Conservation (phyloP, 108 stramenopile species). For the Nannochloropsis salina region DNA sequence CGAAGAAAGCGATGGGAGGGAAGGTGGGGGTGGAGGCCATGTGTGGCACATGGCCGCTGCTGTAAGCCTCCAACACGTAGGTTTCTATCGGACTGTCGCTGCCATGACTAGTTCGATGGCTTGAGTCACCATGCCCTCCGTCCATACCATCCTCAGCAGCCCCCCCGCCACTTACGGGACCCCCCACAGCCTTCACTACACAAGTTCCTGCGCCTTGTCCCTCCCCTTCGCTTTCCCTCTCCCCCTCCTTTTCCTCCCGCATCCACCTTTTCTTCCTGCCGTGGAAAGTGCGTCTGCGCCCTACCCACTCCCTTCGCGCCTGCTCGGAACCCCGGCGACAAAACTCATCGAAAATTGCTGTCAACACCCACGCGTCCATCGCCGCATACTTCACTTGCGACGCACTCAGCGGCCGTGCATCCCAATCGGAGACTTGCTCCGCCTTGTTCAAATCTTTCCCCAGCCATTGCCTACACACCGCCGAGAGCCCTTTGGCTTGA, state of each 20-base stretch:
- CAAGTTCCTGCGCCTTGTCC: not conserved
- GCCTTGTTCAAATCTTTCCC: not conserved
- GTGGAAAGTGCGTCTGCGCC: not conserved
- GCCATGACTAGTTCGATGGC: not conserved
- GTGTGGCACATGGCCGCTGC: not conserved
- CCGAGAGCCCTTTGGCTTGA: not conserved
- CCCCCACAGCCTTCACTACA: no score
- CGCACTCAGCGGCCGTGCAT: not conserved
- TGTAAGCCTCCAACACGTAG: not conserved
- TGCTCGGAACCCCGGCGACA: not conserved
- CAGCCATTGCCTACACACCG: not conserved
- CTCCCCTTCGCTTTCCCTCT: not conserved
- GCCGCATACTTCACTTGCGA: not conserved
- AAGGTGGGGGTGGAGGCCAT: not conserved
- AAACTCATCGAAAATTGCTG: conserved; percentile 5
- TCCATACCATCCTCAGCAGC: not conserved
- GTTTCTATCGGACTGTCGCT: not conserved
- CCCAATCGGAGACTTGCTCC: conserved; percentile 18
- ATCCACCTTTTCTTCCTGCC: not conserved
- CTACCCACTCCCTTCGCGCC: not conserved
- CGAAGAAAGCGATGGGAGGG: not conserved
- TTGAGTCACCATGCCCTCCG: not conserved
- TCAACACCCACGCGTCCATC: conserved; percentile 1
- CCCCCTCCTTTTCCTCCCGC: not conserved
- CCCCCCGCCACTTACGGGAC: not conserved